Evolutionary conservation across 2,329 filamentous ascomycete species (phyloP), one percentile per base, ranked within the genome.

Genomic region (Verticillium zaregamsianum): DNA sequence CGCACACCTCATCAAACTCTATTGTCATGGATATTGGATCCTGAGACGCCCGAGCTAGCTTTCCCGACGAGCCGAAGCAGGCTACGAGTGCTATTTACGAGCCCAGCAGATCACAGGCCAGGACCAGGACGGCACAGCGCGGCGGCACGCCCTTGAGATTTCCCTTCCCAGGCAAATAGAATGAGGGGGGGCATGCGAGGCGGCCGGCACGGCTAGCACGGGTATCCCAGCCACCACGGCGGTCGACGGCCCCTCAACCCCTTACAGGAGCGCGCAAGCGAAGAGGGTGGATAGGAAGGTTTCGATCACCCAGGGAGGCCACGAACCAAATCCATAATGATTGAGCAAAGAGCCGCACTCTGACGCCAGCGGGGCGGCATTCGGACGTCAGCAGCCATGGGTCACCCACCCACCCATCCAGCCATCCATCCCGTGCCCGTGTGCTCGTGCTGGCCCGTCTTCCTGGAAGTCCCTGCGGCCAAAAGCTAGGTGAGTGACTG

Each of bases 181-280:
- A 17, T 12, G 40, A 8, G 40, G 15, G 20, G 40, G 17, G 40
- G 11, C 15, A 8, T 17, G 31, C 17, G 45, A 23, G 55, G 31
- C 52, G 40, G 57, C 39, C 49, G 57, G 45, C 55, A 58, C 60
- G 40, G 60, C 60, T 61, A 39, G 32, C 55, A 61, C 59, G 59
- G 55, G 31, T 54, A 57, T 35, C 37, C 54, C 59, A 49, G 40
- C 40, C 40, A 49, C 8, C 17, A 23, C 40, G 40, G 40, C 20
- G 17, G 8, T 49, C 6, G 40, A 49, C 40, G 40, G 40, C 40
- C 40, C 40, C 40, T 49, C 40, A 49, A 49, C 40, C 40, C 40
- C 40, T 49, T 49, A 49, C 40, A 49, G 40, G 40, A 49, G 40
- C 40, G 40, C 17, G 40, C 40, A 49, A 49, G 40, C 40, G 40